Conservation (phyloP, 345 rosid species). For the Acer campestre region DNA sequence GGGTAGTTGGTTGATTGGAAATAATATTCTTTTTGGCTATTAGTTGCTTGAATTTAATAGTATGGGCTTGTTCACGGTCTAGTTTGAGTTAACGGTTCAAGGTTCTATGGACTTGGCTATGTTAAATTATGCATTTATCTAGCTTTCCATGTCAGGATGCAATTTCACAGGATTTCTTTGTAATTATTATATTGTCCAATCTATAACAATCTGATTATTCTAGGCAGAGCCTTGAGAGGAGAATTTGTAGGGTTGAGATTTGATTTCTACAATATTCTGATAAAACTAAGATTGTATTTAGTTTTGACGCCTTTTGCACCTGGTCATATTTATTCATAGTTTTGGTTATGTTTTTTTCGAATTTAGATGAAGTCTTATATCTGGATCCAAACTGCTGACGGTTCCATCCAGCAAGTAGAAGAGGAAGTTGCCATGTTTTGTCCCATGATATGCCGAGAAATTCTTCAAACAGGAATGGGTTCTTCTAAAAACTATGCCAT, state of each 20-base stretch:
- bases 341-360: constrained; percentile 18
- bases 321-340: not conserved
- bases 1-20: not conserved
- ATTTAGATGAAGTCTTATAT: constrained; percentile 63
- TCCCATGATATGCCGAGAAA: constrained; percentile 66
- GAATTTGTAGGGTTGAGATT: not conserved
- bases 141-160: not conserved
- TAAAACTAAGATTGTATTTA: not conserved
- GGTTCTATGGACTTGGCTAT: not conserved
- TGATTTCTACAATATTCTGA: not conserved
- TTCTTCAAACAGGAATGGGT: constrained; percentile 59
- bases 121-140: not conserved
- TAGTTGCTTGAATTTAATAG: not conserved
- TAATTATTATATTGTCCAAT: not conserved
- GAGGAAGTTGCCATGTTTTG: constrained; percentile 82
- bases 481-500: constrained; percentile 68
- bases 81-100: not conserved
- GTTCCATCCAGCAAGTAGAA: constrained; percentile 75
- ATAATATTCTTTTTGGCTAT: not conserved
- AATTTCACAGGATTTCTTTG: not conserved
- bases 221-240: not conserved
- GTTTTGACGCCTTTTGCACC: not conserved
- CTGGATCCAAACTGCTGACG: constrained; percentile 75
- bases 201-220: not conserved
- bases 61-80: not conserved